Evolutionary conservation across 345 rosid species (phyloP), one percentile per base, ranked within the genome.

Genomic region (Mangifera indica): DNA sequence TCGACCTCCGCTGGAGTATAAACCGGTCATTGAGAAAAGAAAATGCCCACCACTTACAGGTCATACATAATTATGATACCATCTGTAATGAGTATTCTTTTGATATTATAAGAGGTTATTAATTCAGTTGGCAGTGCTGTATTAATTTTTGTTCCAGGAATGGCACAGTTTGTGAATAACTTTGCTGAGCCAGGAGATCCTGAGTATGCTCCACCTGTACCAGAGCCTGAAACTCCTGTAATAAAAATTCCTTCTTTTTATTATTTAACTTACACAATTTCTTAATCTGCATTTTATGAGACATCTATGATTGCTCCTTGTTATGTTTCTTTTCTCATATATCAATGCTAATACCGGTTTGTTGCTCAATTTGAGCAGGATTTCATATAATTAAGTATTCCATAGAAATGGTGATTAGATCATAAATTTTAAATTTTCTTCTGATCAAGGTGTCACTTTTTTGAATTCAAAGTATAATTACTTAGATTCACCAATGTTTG

Each of bases 141-240:
- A 69, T 44, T 72, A 13, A 46, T 8, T 25, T 62, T 15, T 45
- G 5, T 57, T 76, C 24, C 18, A 94, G 99, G 99, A 66, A 91
- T 95, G 95, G 98, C 89, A 18, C 98, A 90, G 51, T 87, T 84
- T 78, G 97, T 87, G 71, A 82, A 87, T 76, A 77, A 80, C 32
- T 95, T 95, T 85, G 98, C 97, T 46, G 96, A 92, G 73, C 95
- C 89, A 57, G 96, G 87, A 63, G 93, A 92, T 76, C 87, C 96
- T 25, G 93, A 92, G 76, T 92, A 95, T 74, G 85, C 96, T 76
- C 99, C 97, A 26, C 97, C 93, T 60, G 86, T 87, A 59, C 85
- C 79, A 44, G 78, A 84, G 75, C 96, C 83, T 66, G 99, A 95
- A 84, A 85, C 90, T 60, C 91, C 93, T 69, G 99, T 94, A 92